Percentiles rank a stretch among this genome's conserved stretches.
phyloP scores from a whole-genome alignment of 2,329 filamentous ascomycete species.

The Pseudohalonectria lignicola region DNA sequence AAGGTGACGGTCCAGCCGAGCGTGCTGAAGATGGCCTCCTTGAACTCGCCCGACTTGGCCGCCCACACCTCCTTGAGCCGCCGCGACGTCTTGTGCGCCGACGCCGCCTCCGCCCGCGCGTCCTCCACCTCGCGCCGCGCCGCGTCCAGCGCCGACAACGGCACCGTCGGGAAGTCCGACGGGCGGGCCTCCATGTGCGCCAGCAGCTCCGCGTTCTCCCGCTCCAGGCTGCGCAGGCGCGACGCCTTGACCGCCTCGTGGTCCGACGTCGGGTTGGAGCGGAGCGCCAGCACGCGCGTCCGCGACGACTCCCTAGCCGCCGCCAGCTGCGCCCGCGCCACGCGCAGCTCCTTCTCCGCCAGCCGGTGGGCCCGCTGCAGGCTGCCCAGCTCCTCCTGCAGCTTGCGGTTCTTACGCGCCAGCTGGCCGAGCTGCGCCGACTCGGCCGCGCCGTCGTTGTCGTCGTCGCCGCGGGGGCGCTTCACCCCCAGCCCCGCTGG shows the following conservation, averaged over 20 bases:
- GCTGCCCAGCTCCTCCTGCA: conserved; percentile 66
- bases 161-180: conserved; percentile 51
- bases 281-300: conserved; percentile 74
- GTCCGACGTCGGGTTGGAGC: conserved; percentile 85
- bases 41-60: conserved; percentile 86
- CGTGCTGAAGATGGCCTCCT: conserved; percentile 84
- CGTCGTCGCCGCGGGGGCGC: conserved; percentile 50
- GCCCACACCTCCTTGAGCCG: conserved; percentile 90
- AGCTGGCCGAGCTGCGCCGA: conserved; percentile 72
- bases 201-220: conserved; percentile 77
- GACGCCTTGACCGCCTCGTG: conserved; percentile 73
- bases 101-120: conserved; percentile 55
- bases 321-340: conserved; percentile 62
- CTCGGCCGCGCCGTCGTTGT: conserved; percentile 37
- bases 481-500: conserved; percentile 39
- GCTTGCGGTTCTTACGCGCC: conserved; percentile 73
- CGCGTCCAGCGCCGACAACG: conserved; percentile 63
- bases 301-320: conserved; percentile 54
- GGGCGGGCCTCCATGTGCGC: conserved; percentile 49
- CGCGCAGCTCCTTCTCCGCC: conserved; percentile 64
- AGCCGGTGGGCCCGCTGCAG: conserved; percentile 60
- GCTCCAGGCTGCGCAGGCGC: conserved; percentile 65
- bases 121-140: conserved; percentile 66
- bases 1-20: conserved; percentile 94
- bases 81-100: conserved; percentile 70